Evolutionary conservation across 163 green algal species (phyloP).

Genomic region (Scenedesmus sp.): DNA sequence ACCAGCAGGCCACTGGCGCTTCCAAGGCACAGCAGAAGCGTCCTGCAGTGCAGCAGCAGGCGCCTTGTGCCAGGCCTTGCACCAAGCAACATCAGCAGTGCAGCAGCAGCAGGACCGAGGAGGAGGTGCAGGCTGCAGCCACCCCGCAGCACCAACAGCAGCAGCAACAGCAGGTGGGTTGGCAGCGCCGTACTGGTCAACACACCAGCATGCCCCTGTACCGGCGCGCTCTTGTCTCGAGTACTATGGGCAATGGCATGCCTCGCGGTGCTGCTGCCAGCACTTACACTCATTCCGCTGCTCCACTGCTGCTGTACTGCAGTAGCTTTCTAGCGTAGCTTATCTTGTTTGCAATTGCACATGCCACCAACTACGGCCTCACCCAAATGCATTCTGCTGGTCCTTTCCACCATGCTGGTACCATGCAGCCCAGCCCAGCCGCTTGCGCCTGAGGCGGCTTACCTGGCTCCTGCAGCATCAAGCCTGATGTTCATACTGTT

Average conservation of each 20-base stretch:
- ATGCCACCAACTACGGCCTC: too few relatives aligned
- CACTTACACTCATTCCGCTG: too few relatives aligned
- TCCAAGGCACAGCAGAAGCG: background rate
- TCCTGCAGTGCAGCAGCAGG: background rate
- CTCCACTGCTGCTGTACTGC: too few relatives aligned
- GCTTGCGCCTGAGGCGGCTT: background rate
- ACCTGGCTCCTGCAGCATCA: background rate
- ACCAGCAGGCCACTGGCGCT: background rate
- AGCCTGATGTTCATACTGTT: background rate
- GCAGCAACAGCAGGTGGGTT: background rate
- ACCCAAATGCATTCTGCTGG: too few relatives aligned
- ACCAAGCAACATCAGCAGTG: background rate
- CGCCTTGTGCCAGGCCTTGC: background rate
- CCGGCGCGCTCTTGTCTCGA: too few relatives aligned
- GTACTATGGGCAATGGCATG: too few relatives aligned
- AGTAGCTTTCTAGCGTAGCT: too few relatives aligned
- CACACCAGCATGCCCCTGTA: too few relatives aligned
- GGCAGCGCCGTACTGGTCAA: background rate
- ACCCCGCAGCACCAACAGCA: background rate
- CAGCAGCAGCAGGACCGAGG: background rate
- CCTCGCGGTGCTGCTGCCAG: too few relatives aligned
- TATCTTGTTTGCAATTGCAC: too few relatives aligned
- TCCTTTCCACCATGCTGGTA: too few relatives aligned
- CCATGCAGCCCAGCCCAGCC: background rate
- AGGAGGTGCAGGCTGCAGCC: background rate